phyloP scores from a whole-genome alignment of 306 rosid species.

The Quercus glauca region DNA sequence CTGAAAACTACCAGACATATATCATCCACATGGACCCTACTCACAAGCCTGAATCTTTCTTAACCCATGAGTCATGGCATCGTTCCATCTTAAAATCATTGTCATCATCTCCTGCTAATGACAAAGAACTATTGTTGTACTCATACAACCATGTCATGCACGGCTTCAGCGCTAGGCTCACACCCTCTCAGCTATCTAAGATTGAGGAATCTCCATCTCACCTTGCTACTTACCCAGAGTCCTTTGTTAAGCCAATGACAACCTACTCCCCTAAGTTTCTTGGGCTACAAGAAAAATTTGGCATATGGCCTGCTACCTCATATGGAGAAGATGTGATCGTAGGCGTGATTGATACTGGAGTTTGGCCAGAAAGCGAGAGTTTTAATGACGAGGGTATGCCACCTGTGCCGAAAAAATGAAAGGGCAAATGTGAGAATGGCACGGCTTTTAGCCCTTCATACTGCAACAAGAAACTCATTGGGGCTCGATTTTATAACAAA shows the following conservation, averaged over 20 bases:
- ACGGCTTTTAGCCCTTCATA: conserved; percentile 4
- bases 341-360: too few species aligned
- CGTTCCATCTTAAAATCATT: not conserved
- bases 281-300: not conserved
- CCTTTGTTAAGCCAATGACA: not conserved
- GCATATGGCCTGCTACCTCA: too few species aligned
- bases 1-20: not conserved
- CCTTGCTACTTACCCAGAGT: not conserved
- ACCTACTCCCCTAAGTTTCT: conserved; percentile 15
- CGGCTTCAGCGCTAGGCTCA: conserved; percentile 20
- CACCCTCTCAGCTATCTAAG: not conserved
- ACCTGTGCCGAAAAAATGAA: too few species aligned
- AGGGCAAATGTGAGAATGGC: not conserved
- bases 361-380: too few species aligned
- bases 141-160: conserved; percentile 18
- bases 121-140: not conserved
- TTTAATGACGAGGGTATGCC: too few species aligned
- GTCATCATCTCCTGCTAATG: not conserved
- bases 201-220: not conserved
- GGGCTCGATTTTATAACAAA: conserved; percentile 8
- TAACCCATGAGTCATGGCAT: not conserved
- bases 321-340: too few species aligned
- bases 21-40: conserved; percentile 2
- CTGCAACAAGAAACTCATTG: conserved; percentile 25
- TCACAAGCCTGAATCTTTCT: not conserved